A percentile compares a stretch with the other conserved stretches of the same genome.
Evolutionary conservation across 768 basidiomycete species (phyloP).

Genomic region (Clathrus columnatus): DNA sequence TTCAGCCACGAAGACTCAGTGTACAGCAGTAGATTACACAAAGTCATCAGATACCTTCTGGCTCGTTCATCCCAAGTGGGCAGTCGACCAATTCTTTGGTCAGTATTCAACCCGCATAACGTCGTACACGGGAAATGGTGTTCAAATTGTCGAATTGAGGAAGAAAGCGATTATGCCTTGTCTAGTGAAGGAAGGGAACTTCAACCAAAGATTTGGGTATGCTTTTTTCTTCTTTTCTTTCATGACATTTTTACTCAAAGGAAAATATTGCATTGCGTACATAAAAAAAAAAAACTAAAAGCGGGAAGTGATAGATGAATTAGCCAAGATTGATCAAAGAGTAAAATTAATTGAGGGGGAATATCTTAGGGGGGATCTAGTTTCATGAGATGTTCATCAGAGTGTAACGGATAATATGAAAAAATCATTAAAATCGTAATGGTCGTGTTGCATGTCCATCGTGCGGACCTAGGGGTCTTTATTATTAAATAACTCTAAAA

Average conservation of each 20-base stretch:
- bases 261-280: too few species aligned
- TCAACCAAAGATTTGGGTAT: slow-evolving; percentile 31
- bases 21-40: not conserved
- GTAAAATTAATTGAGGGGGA: slow-evolving; percentile 23
- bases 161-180: slow-evolving; percentile 28
- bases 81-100: slow-evolving; percentile 27
- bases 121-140: slow-evolving; percentile 27
- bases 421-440: not conserved
- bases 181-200: slow-evolving; percentile 23
- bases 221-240: slow-evolving; percentile 3
- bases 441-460: not conserved
- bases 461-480: not conserved
- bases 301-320: slow-evolving; percentile 22
- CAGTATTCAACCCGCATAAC: slow-evolving; percentile 23
- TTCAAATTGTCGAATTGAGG: slow-evolving; percentile 17
- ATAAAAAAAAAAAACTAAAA: slow-evolving; percentile 1
- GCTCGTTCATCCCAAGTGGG: slow-evolving; percentile 32
- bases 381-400: not conserved
- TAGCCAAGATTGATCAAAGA: slow-evolving; percentile 22
- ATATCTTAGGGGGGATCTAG: not conserved
- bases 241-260: too few species aligned
- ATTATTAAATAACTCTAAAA: not conserved
- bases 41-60: slow-evolving; percentile 22
- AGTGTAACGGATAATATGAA: not conserved
- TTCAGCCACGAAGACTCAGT: slow-evolving; percentile 19